Percentiles rank a stretch among this genome's conserved stretches.
Conservation (phyloP, 2,329 filamentous ascomycete species). For the Trichoderma sp. region DNA sequence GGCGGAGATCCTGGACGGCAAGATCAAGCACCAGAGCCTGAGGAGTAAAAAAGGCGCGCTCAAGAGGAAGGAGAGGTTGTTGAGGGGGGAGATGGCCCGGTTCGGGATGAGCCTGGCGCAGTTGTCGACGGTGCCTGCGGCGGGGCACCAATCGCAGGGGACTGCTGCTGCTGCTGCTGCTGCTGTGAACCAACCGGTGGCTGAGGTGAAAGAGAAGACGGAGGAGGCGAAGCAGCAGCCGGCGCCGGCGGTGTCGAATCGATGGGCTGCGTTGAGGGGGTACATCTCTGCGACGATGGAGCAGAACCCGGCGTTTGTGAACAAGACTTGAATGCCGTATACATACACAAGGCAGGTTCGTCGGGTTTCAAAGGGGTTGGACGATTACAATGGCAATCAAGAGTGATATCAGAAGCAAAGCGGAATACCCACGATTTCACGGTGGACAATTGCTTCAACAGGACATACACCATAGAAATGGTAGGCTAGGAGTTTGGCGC, state of each 20-base stretch:
- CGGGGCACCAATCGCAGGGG: slow-evolving; percentile 13
- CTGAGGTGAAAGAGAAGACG: no score
- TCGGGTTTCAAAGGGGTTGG: not conserved
- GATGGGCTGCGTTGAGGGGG: slow-evolving; percentile 79
- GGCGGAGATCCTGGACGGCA: slow-evolving; percentile 52
- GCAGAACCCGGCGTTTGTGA: slow-evolving; percentile 73
- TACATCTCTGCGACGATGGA: slow-evolving; percentile 90
- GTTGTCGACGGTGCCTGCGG: slow-evolving; percentile 53
- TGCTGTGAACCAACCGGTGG: no score
- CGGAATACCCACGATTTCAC: not conserved
- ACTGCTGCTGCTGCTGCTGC: not conserved
- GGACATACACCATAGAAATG: not conserved
- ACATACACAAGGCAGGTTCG: no score
- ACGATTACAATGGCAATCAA: not conserved
- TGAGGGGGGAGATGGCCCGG: slow-evolving; percentile 77
- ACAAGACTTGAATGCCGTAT: slow-evolving; percentile 32
- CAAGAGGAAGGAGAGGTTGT: slow-evolving; percentile 79
- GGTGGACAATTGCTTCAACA: not conserved
- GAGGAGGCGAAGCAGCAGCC: not conserved
- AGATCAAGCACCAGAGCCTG: slow-evolving; percentile 73
- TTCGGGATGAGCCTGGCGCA: slow-evolving; percentile 83
- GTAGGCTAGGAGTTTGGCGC: slow-evolving; percentile 10
- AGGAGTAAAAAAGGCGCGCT: slow-evolving; percentile 75
- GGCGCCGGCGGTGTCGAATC: slow-evolving; percentile 51
- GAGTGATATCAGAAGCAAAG: not conserved